Base-by-base conservation (phyloP, 73 alveolate species). In the Symbiodinium natans region DNA sequence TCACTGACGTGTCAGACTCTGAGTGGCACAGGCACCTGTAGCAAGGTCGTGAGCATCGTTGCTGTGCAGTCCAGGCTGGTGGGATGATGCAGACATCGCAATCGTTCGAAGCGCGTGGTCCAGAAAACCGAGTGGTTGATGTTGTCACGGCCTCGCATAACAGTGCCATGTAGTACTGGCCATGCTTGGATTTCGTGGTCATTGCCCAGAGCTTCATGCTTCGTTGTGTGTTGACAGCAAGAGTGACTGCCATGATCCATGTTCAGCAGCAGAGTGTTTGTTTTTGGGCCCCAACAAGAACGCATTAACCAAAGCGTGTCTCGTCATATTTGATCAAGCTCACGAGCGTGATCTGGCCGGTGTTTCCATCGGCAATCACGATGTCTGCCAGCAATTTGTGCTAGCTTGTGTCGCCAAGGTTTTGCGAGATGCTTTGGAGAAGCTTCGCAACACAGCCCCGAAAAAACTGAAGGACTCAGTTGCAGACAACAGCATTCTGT, bases 71-170 rank as follows among this genome's bases (percentile, higher is more conserved):
- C 71, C 15, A 52, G 71, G 71, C 71, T 52, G 71, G 71, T 88
- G 95, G 95, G 42, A 88, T 88, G 95, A 88, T 40, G 56, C 95
- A 88, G 95, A 88, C 94, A 56, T 38, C 95, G 86, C 95, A 88
- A 33, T 88, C 95, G 41, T 59, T 59, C 43, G 95, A 88, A 63
- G 80, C 95, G 23, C 95, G 95, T 56, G 95, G 95, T 83, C 94
- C 94, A n/a, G 95, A 88, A 88, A 59, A 56, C 40, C 95, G 95
- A 27, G 71, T 80, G 42, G 85, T 83, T 63, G 95, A 88, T 41
- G 71, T 88, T 38, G 94, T 29, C 46, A 39, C 38, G 71, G 13
- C 48, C 95, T 25, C 52, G n/a, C n/a, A n/a, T n/a, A n/a, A n/a
- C n/a, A 85, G 52, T 19, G 38, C 83, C 31, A 7, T 3, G 31